Base-by-base conservation (phyloP, 768 basidiomycete species). In the Lactarius vividus region DNA sequence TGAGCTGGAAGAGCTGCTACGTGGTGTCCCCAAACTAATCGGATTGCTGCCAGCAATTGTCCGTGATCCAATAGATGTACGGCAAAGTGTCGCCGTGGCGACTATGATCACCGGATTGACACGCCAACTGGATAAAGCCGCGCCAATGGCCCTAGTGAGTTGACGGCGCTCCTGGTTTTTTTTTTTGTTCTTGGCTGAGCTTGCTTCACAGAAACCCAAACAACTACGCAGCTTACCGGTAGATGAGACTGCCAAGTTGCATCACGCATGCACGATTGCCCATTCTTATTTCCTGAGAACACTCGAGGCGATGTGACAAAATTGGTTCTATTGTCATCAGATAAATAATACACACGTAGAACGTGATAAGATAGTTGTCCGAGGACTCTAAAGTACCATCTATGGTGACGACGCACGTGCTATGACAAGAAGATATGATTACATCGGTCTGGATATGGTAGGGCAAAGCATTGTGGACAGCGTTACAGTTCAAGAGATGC, bases 81-180 rank as follows among this genome's bases (percentile, higher is more conserved):
- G 88, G 60, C 89, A 91, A 75, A 82, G 78, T 62, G 88, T 88
- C 11, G 90, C 91, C 5, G 72, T 91, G 55, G 83, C 88, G 31
- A 86, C 87, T 71, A 93, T 94, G 88, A 82, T 87, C 56, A 79
- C 83, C 3, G 80, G 81, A n/a, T 72, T 94, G 65, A 81, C 89
- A 46, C 75, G 76, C 23, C 77, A 83, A 44, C 80, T 88, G 40
- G 87, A 89, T 72, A 83, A 82, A 65, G 78, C 83, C 58, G 83
- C 81, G 62, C 88, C 89, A 11, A 75, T 84, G 4, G 80, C 82
- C 16, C 72, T 91, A 75, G 91, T 91, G 68, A 62, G 86, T 81
- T 23, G 65, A 46, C 57, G 39, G 57, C 57, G 52, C 62, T 15
- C 26, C 65, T 60, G 54, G 13, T 29, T 55, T 23, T 33, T 31